phyloP scores from a whole-genome alignment of 371 early-diverging fungal species.

The Massospora cicadina region DNA sequence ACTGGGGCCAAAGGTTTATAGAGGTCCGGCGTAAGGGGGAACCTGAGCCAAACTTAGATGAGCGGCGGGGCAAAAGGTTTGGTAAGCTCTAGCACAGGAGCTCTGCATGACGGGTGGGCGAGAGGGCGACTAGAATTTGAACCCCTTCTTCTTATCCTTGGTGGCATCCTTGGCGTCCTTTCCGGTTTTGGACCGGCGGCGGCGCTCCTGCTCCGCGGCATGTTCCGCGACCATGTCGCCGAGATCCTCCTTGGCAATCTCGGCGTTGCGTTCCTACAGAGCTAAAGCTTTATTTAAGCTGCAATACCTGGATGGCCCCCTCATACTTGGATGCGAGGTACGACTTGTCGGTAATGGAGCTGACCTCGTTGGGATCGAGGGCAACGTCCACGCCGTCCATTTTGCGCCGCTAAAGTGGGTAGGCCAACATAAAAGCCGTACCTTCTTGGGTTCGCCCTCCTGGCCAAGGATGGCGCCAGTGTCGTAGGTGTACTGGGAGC shows the following conservation, averaged over 20 bases:
- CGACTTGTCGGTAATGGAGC: conserved; percentile 45
- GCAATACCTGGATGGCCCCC: background rate
- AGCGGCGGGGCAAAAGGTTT: too few species aligned
- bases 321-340: conserved; percentile 8
- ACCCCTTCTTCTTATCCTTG: conserved; percentile 14
- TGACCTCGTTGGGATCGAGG: conserved; percentile 57
- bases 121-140: conserved; percentile 14
- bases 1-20: too few species aligned
- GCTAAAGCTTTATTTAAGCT: background rate
- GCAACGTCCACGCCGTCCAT: conserved; percentile 41
- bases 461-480: conserved; percentile 27
- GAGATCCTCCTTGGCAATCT: conserved; percentile 40
- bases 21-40: too few species aligned
- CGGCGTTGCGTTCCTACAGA: conserved; percentile 19
- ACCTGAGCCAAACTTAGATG: too few species aligned
- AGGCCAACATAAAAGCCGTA: conserved; percentile 9
- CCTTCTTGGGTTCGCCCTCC: conserved; percentile 17
- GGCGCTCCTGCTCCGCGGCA: conserved; percentile 43
- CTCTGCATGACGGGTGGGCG: too few species aligned
- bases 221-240: conserved; percentile 80
- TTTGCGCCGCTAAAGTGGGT: conserved; percentile 25
- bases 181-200: too few species aligned
- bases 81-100: too few species aligned
- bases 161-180: conserved; percentile 20
- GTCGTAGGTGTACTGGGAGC: conserved; percentile 82